Base-by-base conservation (phyloP, 2,329 filamentous ascomycete genomes). In the Pochonia chlamydosporia region DNA sequence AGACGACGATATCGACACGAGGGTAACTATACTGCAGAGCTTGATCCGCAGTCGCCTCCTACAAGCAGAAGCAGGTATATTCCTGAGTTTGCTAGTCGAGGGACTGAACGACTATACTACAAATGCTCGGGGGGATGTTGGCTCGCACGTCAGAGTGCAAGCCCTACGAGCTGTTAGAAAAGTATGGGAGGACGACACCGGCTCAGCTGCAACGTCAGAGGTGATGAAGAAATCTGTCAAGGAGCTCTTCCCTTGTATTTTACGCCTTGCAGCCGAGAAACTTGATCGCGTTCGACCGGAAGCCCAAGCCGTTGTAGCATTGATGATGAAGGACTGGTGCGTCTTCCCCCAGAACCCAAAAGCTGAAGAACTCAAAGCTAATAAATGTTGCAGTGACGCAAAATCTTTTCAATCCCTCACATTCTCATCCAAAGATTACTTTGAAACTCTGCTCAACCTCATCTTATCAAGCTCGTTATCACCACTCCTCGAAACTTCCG, bases 101-200 rank as follows among this genome's bases (percentile, higher is more conserved):
- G 81, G 84, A 0, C 67, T 99, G 24, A 85, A 92, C 54, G 91
- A 99, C 62, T 97, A 97, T 60, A 95, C 89, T 0, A 91, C 89
- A 3, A 92, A 89, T 54, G 84, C 91, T 13, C 77, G 90, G 48
- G 93, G 93, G 14, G 93, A 99, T 59, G 78, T 97, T 42, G 93
- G 93, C 5, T 95, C 91, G 0, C 79, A 91, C 44, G 86, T 95
- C 4, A 79, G 93, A 3, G 71, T 92, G 5, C 85, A 91, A 63
- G 91, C 89, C 21, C 76, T 96, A 11, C 76, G 84, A 62, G 91
- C 88, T 14, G 79, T 92, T 1, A 79, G 79, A 50, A 81, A 81
- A 3, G 72, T 89, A 2, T 81, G 77, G 67, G 61, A 60, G 33
- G 51, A 49, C 1, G 48, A 53, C 33, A 49, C 16, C 16, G 24